Base-by-base conservation (phyloP, 805 yeast genomes). In the Martiniozyma abietophila region DNA sequence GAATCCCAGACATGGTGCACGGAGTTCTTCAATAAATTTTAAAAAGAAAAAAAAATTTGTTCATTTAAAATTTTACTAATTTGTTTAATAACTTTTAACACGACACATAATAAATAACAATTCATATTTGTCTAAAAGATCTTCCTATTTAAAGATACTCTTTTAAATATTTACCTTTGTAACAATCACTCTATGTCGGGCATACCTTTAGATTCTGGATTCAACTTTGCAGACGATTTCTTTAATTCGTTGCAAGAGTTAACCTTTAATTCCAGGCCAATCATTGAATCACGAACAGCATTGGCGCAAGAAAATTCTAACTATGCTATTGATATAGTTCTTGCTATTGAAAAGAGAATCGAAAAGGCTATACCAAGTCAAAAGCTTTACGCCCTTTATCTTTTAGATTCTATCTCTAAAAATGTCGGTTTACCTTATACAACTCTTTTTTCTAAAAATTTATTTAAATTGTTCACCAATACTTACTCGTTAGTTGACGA, bases 381-480 rank as follows among this genome's bases (percentile, higher is more conserved):
- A 44, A 92, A 92, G 57, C 66, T 92, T 31, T 92, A 73, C 47
- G 76, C 92, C 4, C 66, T 92, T 40, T 92, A 89, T 52, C 66
- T 89, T 29, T 59, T 92, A 36, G 97, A 92, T 56, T 86, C 96
- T 12, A 81, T 92, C 31, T 81, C 89, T 59, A 92, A 92, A 56
- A 83, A 79, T 49, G 78, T 84, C 21, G 96, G 96, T 7, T 70
- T 77, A 41, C 96, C 97, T 2, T 92, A 89, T 54, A 82, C 85
- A n/a, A 65, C 76, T 6, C 55, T 82, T 33, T 75, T 92, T 53
- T 79, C 88, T 34, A 66, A 74, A 43, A 76, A 77, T 42, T 60
- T 86, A 30, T 80, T 71, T 59, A 71, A 69, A 44, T 62, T 82
- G 3, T 89, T 80, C 57, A 76, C 81, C 18, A 76, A 74, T 42